Conservation (phyloP, 768 basidiomycete species). For the Lyophyllum decastes region DNA sequence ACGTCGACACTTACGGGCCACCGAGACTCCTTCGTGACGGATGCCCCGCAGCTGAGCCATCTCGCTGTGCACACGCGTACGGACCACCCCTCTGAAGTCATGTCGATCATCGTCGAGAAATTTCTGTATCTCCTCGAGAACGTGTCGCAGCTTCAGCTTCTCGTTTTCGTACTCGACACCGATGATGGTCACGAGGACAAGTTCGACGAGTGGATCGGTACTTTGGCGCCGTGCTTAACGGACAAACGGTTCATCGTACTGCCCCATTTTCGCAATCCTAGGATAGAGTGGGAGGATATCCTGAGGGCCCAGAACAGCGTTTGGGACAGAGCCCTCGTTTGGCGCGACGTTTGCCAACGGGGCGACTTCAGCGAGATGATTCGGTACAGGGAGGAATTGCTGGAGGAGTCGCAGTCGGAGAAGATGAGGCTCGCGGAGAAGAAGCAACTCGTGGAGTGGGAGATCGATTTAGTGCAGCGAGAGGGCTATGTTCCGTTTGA, state of each 20-base stretch:
- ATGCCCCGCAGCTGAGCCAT: constrained; percentile 33
- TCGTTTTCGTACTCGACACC: constrained; percentile 10
- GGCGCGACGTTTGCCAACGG: constrained; percentile 7
- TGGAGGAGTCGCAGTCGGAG: not conserved
- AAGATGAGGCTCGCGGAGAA: not conserved
- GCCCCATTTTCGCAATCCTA: constrained; percentile 8
- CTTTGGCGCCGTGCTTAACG: not conserved
- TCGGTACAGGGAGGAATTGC: not conserved
- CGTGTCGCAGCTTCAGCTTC: constrained; percentile 1
- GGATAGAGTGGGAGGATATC: constrained; percentile 13
- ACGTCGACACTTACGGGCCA: constrained; percentile 32
- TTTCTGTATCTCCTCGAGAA: not conserved
- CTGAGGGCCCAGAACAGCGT: constrained; percentile 1
- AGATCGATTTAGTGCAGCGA: constrained; percentile 26
- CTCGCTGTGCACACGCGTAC: constrained; percentile 33
- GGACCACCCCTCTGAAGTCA: constrained; percentile 7
- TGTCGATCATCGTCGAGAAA: not conserved
- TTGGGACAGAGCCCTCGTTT: constrained; percentile 16
- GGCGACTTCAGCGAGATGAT: not conserved
- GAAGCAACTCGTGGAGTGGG: constrained; percentile 21
- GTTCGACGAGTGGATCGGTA: not conserved
- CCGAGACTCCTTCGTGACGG: constrained; percentile 29
- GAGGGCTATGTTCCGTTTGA: constrained; percentile 19
- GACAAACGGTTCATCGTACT: constrained; percentile 11
- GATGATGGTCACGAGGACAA: not conserved